Evolutionary conservation across 1,284 basidiomycete species (phyloP).

Genomic region (Mycena sp.): DNA sequence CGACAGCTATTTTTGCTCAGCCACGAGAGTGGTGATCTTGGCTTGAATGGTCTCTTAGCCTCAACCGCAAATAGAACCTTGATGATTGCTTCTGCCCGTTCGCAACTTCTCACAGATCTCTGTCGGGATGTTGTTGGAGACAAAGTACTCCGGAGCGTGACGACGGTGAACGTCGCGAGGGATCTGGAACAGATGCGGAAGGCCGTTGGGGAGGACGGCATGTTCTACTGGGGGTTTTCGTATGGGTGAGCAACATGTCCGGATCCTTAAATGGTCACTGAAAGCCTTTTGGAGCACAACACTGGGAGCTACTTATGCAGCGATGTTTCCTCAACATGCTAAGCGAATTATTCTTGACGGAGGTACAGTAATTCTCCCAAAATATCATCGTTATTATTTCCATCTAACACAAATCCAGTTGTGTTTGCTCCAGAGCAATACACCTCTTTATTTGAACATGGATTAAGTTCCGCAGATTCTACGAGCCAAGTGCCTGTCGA

Average conservation of each 20-base stretch:
- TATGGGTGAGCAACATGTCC: conserved; percentile 7
- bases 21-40: conserved; percentile 1
- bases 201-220: conserved; percentile 6
- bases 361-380: conserved; percentile 5
- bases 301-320: conserved; percentile 18
- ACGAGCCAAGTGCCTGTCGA: not conserved
- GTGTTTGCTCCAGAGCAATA: conserved; percentile 16
- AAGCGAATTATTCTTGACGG: conserved; percentile 16
- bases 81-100: not conserved
- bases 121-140: conserved; percentile 14
- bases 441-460: conserved; percentile 5
- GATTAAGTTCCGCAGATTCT: conserved; percentile 7
- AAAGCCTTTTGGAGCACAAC: conserved; percentile 1
- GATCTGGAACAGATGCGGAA: conserved; percentile 23
- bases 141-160: conserved; percentile 17
- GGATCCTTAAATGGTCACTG: not conserved
- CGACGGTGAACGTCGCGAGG: conserved; percentile 13
- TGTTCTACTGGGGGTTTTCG: conserved; percentile 19
- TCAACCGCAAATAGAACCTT: conserved; percentile 1
- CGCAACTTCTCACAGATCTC: conserved; percentile 7
- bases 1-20: conserved; percentile 8
- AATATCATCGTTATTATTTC: too few species aligned
- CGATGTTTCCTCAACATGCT: conserved; percentile 16
- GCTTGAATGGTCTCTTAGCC: not conserved
- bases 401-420: not conserved